Evolutionary conservation across 169 alveolate genomes (phyloP).

Genomic region (Hammondia hammondi): DNA sequence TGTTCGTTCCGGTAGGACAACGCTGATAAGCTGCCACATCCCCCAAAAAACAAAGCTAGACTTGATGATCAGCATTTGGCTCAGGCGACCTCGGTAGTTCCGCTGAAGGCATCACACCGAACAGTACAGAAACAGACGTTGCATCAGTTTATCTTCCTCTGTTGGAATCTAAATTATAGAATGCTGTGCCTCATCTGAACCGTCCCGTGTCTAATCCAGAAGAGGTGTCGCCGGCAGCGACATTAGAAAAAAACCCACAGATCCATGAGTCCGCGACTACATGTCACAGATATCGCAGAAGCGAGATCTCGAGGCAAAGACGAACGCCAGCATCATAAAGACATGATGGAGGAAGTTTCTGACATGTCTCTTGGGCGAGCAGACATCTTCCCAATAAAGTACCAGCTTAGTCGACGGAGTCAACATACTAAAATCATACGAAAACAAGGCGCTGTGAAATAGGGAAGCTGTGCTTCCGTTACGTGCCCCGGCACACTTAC

Average conservation of each 20-base stretch:
- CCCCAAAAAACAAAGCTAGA: constrained; percentile 78
- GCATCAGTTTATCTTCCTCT: not conserved
- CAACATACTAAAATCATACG: no score
- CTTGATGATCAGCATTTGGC: constrained; percentile 75
- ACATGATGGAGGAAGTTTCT: not conserved
- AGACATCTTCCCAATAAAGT: no score
- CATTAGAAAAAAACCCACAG: no score
- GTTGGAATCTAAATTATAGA: not conserved
- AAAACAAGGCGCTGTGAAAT: no score
- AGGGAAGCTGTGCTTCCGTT: no score
- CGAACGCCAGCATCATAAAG: not conserved
- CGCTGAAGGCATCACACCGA: constrained; percentile 63
- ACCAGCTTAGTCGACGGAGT: no score
- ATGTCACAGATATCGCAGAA: no score
- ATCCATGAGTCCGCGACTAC: no score
- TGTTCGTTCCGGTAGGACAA: constrained; percentile 76
- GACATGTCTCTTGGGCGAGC: no score
- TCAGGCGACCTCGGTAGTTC: constrained; percentile 78
- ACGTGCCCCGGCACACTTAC: constrained; percentile 22
- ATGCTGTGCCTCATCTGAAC: not conserved
- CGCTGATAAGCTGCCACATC: constrained; percentile 78
- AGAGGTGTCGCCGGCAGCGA: no score
- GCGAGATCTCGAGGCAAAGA: no score
- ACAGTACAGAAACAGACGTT: not conserved
- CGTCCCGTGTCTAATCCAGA: no score